phyloP scores from a whole-genome alignment of 1,284 basidiomycete genomes.

The Cryptococcus neoformans region DNA sequence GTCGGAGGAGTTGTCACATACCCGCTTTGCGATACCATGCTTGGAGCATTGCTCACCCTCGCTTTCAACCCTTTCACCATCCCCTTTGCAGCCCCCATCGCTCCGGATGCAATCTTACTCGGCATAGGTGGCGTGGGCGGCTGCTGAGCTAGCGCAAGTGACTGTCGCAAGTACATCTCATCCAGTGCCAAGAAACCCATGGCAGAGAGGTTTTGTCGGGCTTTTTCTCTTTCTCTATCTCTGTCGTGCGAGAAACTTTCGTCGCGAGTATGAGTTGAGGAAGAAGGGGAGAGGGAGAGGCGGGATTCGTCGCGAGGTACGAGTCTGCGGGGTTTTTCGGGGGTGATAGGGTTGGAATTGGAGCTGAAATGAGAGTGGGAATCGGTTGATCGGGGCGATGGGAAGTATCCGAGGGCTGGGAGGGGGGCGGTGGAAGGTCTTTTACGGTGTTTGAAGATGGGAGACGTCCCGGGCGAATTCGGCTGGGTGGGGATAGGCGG shows the following conservation, averaged over 20 bases:
- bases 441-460: neutral
- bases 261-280: neutral
- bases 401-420: neutral
- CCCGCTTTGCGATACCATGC: no score
- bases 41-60: no score
- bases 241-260: neutral
- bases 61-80: neutral
- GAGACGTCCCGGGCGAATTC: neutral
- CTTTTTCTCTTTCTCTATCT: neutral
- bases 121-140: neutral
- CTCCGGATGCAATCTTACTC: neutral
- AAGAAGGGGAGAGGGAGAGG: neutral
- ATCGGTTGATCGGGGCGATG: neutral
- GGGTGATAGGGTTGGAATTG: neutral
- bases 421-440: neutral
- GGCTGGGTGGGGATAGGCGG: neutral
- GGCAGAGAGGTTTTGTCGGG: conserved; percentile 6
- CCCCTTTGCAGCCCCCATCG: neutral
- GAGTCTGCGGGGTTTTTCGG: neutral
- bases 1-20: neutral
- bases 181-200: conserved; percentile 16
- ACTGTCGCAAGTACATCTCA: neutral
- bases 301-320: neutral
- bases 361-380: neutral
- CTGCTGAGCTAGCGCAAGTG: neutral